phyloP scores from a whole-genome alignment of 345 rosid genomes.

The Mangifera indica region DNA sequence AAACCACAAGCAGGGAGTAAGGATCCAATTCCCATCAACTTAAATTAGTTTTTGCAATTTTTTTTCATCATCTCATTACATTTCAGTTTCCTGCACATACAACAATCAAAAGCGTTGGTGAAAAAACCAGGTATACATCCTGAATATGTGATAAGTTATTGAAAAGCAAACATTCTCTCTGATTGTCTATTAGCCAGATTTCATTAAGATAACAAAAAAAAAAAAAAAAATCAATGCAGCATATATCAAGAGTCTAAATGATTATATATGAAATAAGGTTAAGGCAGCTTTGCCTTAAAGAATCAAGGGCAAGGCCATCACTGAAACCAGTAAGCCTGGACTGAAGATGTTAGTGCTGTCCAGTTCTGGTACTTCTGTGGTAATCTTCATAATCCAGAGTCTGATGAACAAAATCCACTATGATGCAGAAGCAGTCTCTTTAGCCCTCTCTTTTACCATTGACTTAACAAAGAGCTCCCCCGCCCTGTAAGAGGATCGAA shows the following conservation, averaged over 20 bases:
- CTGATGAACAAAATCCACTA: conserved; percentile 7
- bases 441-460: conserved; percentile 75
- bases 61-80: neutral
- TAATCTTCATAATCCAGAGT: too few species aligned
- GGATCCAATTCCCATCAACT: neutral
- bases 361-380: too few species aligned
- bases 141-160: neutral
- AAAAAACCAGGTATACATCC: neutral
- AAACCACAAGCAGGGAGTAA: neutral
- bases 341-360: neutral
- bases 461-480: conserved; percentile 90
- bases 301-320: neutral
- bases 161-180: neutral
- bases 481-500: conserved; percentile 92
- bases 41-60: neutral
- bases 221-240: too few species aligned
- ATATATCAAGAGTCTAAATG: neutral
- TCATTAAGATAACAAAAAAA: neutral
- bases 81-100: neutral
- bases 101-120: neutral
- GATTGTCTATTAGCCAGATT: neutral
- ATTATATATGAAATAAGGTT: neutral
- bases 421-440: conserved; percentile 8
- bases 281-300: neutral
- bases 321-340: neutral